Percentiles rank a stretch among this genome's conserved stretches.
Conservation (phyloP, 371 early-diverging fungal species). For the Paraphysoderma sedebokerense region DNA sequence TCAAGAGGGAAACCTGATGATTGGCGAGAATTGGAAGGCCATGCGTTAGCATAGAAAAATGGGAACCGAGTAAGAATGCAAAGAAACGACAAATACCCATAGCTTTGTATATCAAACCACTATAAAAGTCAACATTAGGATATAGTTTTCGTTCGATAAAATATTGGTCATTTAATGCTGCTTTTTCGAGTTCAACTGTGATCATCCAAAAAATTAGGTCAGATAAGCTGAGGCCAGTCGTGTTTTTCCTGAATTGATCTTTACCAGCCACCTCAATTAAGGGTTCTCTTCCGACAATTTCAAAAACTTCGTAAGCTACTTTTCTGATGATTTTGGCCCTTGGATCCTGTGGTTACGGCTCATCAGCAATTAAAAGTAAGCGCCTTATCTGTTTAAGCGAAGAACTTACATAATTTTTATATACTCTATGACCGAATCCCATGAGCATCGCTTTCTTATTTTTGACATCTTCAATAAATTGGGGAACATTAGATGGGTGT, state of each 20-base stretch:
- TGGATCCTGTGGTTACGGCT: no score
- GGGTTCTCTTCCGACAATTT: constrained; percentile 27
- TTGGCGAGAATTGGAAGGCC: neutral
- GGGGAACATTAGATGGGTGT: constrained; percentile 21
- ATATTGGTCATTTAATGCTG: constrained; percentile 26
- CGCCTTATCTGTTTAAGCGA: no score
- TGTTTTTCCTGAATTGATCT: no score
- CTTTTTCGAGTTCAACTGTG: constrained; percentile 27
- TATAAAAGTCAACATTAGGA: constrained; percentile 41
- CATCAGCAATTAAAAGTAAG: no score
- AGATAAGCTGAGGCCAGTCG: no score
- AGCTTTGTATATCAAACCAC: constrained; percentile 25
- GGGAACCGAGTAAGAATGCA: no score
- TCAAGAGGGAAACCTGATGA: constrained; percentile 12
- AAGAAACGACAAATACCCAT: no score
- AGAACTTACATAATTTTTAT: constrained; percentile 26
- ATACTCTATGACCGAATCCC: constrained; percentile 38
- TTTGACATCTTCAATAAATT: constrained; percentile 29
- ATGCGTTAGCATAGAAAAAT: neutral
- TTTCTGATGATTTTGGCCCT: constrained; percentile 23
- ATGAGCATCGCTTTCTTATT: constrained; percentile 28
- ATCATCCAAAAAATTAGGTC: no score
- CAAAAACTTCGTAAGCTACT: constrained; percentile 36
- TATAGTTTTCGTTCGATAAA: constrained; percentile 35
- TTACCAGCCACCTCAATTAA: constrained; percentile 44